Conservation (phyloP, 2,329 filamentous ascomycete genomes). For the Neonectria punicea region DNA sequence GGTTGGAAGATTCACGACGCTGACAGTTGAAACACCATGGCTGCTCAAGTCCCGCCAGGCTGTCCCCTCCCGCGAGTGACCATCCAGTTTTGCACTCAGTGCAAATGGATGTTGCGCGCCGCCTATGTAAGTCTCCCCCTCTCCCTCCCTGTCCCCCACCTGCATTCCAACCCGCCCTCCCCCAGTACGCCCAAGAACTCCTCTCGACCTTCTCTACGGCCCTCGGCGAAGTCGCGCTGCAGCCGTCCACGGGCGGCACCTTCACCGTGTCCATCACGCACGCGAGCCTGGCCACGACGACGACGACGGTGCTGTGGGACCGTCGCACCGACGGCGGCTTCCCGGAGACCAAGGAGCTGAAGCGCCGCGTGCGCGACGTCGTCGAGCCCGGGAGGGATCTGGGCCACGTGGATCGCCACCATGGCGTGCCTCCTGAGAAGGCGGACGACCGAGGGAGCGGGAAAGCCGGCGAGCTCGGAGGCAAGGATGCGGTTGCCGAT, state of each 20-base stretch:
- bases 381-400: constrained; percentile 82
- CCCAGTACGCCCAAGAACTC: constrained; percentile 90
- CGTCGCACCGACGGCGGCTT: constrained; percentile 88
- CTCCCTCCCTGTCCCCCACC: not conserved
- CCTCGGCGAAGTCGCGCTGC: constrained; percentile 87
- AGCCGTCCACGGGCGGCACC: constrained; percentile 84
- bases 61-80: constrained; percentile 72
- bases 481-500: constrained; percentile 2
- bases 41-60: constrained; percentile 20
- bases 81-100: constrained; percentile 95
- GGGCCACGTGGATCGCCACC: constrained; percentile 79
- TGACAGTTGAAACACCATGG: constrained; percentile 19
- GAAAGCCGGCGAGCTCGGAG: not conserved
- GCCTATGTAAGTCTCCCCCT: constrained; percentile 73
- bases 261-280: constrained; percentile 77
- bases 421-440: constrained; percentile 35
- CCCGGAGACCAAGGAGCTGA: constrained; percentile 92
- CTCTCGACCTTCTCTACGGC: constrained; percentile 89
- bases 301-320: constrained; percentile 79
- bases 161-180: not conserved
- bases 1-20: not conserved
- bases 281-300: constrained; percentile 41
- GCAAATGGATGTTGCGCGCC: constrained; percentile 89
- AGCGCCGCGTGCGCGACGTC: constrained; percentile 83
- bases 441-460: not conserved